These are phyloP conservation scores for Ambrosia hybrid DNA, from an alignment of 140 eudicot species.

Conservation along the genomic window DNA sequence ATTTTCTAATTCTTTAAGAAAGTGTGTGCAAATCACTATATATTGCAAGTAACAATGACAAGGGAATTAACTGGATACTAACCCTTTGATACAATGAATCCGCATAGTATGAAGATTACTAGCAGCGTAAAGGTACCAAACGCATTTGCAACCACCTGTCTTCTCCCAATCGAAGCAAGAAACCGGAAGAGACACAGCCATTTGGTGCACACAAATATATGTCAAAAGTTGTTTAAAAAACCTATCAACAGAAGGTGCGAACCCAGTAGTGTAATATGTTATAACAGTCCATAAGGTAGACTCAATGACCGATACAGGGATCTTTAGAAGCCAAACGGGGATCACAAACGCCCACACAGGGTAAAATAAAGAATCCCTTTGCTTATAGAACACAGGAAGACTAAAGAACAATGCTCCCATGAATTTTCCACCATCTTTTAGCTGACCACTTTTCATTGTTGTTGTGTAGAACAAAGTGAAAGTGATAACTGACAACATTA, in stretches of 20 bases:
- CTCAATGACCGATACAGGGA: slow-evolving; percentile 59
- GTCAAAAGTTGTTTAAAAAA: slow-evolving; percentile 60
- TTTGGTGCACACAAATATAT: slow-evolving; percentile 57
- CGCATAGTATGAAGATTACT: slow-evolving; percentile 57
- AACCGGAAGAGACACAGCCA: slow-evolving; percentile 67
- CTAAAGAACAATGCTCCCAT: slow-evolving; percentile 64
- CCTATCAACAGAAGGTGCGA: slow-evolving; percentile 54
- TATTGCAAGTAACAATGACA: neutral
- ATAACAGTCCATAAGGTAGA: slow-evolving; percentile 54
- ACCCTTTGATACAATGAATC: slow-evolving; percentile 70
- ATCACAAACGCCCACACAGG: slow-evolving; percentile 70
- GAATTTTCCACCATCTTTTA: slow-evolving; percentile 48
- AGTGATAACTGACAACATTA: slow-evolving; percentile 49
- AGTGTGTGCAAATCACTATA: neutral
- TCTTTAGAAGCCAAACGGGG: slow-evolving; percentile 56
- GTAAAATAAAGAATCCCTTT: slow-evolving; percentile 54
- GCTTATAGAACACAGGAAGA: slow-evolving; percentile 65
- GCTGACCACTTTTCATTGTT: slow-evolving; percentile 42
- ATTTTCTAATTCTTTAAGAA: neutral
- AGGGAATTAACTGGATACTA: neutral
- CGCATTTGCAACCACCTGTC: slow-evolving; percentile 52
- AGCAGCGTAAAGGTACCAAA: slow-evolving; percentile 53
- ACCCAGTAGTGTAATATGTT: slow-evolving; percentile 63
- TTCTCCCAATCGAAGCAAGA: slow-evolving; percentile 59
- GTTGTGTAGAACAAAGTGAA: slow-evolving; percentile 62